Base-by-base conservation (phyloP, 2,329 filamentous ascomycete species). In the Metarhizium robertsii region DNA sequence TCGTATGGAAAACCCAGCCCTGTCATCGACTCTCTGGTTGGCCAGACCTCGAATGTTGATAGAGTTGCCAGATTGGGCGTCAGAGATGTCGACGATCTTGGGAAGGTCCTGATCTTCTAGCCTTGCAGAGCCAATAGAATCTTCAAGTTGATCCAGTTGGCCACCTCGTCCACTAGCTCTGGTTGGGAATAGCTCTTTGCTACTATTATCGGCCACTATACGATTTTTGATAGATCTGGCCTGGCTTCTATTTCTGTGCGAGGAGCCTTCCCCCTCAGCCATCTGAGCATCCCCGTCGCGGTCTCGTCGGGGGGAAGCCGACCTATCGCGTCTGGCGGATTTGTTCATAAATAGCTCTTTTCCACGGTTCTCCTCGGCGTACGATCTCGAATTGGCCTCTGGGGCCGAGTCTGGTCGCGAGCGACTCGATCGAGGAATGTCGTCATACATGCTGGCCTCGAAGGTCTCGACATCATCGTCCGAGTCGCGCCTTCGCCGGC, bases 371-470 rank as follows among this genome's bases (percentile, higher is more conserved):
- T 68, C 67, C 4, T 61, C 59, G 4, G 67, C 60, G 34, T 65
- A 66, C 6, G 68, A 67, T 6, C 61, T 62, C 20, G 60, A 57
- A 4, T 62, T 64, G 18, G 69, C 70, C 8, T 61, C 63, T 10
- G 56, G 57, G 16, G 61, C 64, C 4, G 65, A 67, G 40, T 63
- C 54, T 20, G 59, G 59, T 52, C 65, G 61, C 51, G 62, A 60
- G n/a, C 53, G 59, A 38, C 65, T 52, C 2, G 64, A 55, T 10
- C 67, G 71, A 25, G 75, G 71, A 16, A 71, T 80, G 64, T 95
- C 90, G 61, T 94, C 90, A 69, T 95, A 95, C 76, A 96, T 87
- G 64, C 82, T 88, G 40, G 85, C 87, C 63, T 88, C 84, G 62
- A 90, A 92, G 0, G 74, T 71, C 57, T 77, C 74, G 40, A 79